Evolutionary conservation across 2,329 filamentous ascomycete species (phyloP), one percentile per base, ranked within the genome.

Genomic region (Talaromyces pinophilus): DNA sequence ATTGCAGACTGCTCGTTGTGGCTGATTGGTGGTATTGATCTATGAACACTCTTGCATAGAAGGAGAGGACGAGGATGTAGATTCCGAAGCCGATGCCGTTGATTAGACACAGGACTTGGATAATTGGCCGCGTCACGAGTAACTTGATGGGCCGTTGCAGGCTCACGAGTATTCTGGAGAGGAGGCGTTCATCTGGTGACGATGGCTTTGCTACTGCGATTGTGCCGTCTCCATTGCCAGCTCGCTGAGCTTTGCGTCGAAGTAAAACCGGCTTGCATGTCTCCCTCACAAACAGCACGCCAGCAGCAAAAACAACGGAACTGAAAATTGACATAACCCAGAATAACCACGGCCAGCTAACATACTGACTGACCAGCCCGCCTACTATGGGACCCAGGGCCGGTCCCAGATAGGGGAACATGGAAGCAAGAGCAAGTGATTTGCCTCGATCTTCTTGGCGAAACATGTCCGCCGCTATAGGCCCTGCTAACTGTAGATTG

Each of bases 181-280:
- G 40, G 6, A 66, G 19, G n/a, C 19, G 19, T 13, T 46, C 52
- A 13, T 65, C 33, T 25, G 38, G 19, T 48, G 48, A 46, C 7
- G 28, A 33, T 10, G 30, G 22, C 19, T 50, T 61, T 22, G 13
- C 25, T 22, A 30, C 6, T 2, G 19, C 19, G 19, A 13, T 25
- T 8, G 33, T 50, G 22, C 3, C 7, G 7, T 44, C 6, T 8
- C 6, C 15, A 7, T 62, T 19, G 13, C 48, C 30, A 17, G 25
- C 33, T 50, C n/a, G 78, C 1, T 75, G 75, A 0, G 77, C 77
- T 67, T 81, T 82, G 19, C 71, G 70, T 35, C 77, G 72, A 1
- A 82, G 79, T 1, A 85, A 69, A 3, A 75, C 74, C 0, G 80
- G 80, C 2, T 77, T 77, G 67, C 82, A 83, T 0, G 82, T 83